Base-by-base conservation (phyloP, 78 protist genomes). In the Chrysochromulina tobinii region DNA sequence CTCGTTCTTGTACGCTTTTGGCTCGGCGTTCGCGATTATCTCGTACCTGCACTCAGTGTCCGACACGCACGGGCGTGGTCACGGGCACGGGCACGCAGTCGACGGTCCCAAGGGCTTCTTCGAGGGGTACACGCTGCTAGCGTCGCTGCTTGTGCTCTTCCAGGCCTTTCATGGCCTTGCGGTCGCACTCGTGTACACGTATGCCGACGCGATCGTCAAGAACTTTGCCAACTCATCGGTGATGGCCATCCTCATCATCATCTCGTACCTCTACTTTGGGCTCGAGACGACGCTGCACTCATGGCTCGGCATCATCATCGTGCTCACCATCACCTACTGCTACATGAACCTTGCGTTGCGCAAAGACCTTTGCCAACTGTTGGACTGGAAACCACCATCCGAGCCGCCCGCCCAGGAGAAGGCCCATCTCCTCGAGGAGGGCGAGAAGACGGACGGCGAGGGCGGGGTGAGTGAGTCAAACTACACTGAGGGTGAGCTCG, bases 171-270 rank as follows among this genome's bases (percentile, higher is more conserved):
- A 51, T 55, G 91, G 91, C 17, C 9, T 89, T 38, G 85, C 75
- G 5, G 86, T 89, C 83, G 57, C 91, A 20, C 7, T 38, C 7
- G 91, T 89, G 53, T 73, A 73, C 85, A 89, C 18, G 91, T 68
- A 81, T 68, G 77, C 91, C 27, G 91, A 89, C 91, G 75, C 75
- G 17, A 79, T 89, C 83, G 83, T 89, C 61, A 89, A 89, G 83
- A 68, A 48, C 91, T 89, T 89, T 11, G 87, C 87, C 1, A 54
- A 51, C 61, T 79, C 87, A 50, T 79, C 87, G 23, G 87, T 79
- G 54, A 54, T 79, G 64, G 87, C 87, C 64, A 21, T 79, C 58
- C 61, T 79, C 58, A 14, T 79, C 51, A 1, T 54, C 87, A 23
- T 79, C 87, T 79, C 87, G 18, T 59, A 59, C 64, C 0, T 3